Evolutionary conservation across 73 alveolate genomes (phyloP).

Genomic region (Paramecium bursaria): DNA sequence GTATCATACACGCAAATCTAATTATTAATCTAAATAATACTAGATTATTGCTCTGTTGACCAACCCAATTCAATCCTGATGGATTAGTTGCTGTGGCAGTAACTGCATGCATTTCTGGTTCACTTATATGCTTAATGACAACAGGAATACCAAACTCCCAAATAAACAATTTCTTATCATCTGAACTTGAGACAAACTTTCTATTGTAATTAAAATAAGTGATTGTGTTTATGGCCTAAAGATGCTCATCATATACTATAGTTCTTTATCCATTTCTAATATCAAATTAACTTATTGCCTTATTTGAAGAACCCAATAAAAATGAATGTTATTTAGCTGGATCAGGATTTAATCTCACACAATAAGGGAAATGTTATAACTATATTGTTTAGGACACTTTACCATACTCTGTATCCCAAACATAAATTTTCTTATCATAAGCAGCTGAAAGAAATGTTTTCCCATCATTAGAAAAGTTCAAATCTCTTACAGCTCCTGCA

Average conservation of each 20-base stretch:
- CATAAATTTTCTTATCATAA: constrained; percentile 90
- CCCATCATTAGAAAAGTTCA: constrained; percentile 94
- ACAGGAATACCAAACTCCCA: constrained; percentile 99
- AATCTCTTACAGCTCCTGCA: constrained; percentile 95
- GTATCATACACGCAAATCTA: constrained; percentile 87
- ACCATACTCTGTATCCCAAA: constrained; percentile 99
- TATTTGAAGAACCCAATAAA: constrained; percentile 90
- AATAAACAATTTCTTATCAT: constrained; percentile 95
- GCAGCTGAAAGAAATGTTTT: constrained; percentile 90
- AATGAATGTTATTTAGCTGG: constrained; percentile 89
- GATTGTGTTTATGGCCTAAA: constrained; percentile 90
- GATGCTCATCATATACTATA: constrained; percentile 94
- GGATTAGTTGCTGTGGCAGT: constrained; percentile 96
- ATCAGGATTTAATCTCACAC: constrained; percentile 91
- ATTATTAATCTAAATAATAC: constrained; percentile 71
- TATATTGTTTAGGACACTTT: constrained; percentile 88
- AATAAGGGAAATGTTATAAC: constrained; percentile 91
- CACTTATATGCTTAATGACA: constrained; percentile 95
- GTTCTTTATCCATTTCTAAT: constrained; percentile 83
- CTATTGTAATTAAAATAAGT: constrained; percentile 91
- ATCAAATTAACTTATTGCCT: constrained; percentile 92
- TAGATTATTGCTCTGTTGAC: constrained; percentile 96
- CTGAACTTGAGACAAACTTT: constrained; percentile 96
- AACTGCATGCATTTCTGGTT: constrained; percentile 97
- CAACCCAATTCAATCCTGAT: constrained; percentile 93